Evolutionary conservation across 441 rosid genomes (phyloP), one percentile per base, ranked within the genome.

Genomic region (Iberis amara): DNA sequence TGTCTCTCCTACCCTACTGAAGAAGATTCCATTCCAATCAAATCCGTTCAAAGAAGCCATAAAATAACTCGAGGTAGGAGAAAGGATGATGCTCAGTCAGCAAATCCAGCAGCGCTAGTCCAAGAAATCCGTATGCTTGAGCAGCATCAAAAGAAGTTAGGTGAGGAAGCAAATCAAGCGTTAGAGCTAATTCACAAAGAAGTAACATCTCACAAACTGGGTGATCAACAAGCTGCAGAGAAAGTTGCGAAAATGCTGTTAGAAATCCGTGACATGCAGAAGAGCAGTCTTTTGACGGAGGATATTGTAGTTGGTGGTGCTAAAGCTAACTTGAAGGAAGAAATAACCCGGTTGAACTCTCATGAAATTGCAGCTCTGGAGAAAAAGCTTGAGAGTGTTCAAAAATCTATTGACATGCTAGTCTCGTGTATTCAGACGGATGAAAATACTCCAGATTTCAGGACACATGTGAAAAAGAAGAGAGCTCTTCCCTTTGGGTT

Each of bases 141-240:
- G 65, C 82, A 82, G 70, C 77, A 74, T 35, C 96, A 90, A 65
- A 79, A 73, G 81, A 83, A 81, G 70, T 74, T 90, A 37, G 88
- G 94, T 3, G 89, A 79, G 28, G 97, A 86, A 71, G 97, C 97
- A 68, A 86, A 77, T 70, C 82, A 78, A 57, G 91, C 95, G 32
- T 82, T 86, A 39, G 96, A 89, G 53, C 84, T 89, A 33, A 91
- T 89, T 69, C 94, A 86, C 58, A 89, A 84, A 68, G 96, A 89
- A 74, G 83, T 86, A 23, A 62, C 94, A 66, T 84, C 89, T 54
- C 83, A 82, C 47, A 81, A 58, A 68, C 13, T 82, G 56, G 91
- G 97, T 41, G 81, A 78, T 72, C 79, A 80, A 76, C 96, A 79
- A 74, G 72, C 91, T 27, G 81, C 89, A 37, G 89, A 82, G 57